A percentile compares a stretch with the other conserved stretches of the same genome.
Conservation (phyloP, 768 basidiomycete genomes). For the Rhodotorula babjevae region DNA sequence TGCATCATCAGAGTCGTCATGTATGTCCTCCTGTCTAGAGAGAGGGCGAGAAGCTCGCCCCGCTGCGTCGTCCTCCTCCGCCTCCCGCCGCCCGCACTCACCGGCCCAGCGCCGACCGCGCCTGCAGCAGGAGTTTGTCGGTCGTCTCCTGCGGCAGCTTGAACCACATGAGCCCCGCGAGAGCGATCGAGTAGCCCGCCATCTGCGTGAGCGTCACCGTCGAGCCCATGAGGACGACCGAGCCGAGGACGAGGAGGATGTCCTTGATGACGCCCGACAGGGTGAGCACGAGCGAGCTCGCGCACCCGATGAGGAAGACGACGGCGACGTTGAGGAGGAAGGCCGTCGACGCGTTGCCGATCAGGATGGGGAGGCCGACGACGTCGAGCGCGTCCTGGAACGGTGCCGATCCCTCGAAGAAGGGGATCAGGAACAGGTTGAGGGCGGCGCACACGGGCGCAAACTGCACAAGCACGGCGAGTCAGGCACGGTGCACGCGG, state of each 20-base stretch:
- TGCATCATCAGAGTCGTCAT: no score
- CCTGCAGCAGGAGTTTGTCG: constrained; percentile 34
- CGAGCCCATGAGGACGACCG: constrained; percentile 78
- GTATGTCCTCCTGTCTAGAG: no score
- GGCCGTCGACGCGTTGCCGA: constrained; percentile 74
- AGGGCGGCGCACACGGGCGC: constrained; percentile 71
- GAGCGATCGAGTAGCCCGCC: constrained; percentile 78
- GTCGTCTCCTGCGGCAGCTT: constrained; percentile 41
- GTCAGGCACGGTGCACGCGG: background rate
- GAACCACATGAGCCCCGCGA: constrained; percentile 57
- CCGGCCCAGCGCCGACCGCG: constrained; percentile 20
- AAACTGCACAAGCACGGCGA: constrained; percentile 12
- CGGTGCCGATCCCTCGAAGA: constrained; percentile 85
- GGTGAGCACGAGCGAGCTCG: constrained; percentile 72
- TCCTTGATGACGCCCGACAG: constrained; percentile 71
- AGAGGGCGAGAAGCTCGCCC: no score
- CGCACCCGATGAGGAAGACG: constrained; percentile 67
- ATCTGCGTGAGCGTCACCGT: constrained; percentile 70
- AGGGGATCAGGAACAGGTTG: constrained; percentile 77
- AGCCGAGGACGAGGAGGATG: constrained; percentile 86
- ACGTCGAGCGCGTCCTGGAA: constrained; percentile 62
- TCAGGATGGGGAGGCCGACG: constrained; percentile 64
- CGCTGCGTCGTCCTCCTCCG: no score
- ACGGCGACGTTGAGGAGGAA: constrained; percentile 88
- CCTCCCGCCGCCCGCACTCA: background rate